These are phyloP conservation scores for Paramecium bursaria DNA, from an alignment of 73 alveolate genomes.

Conservation along the genomic window DNA sequence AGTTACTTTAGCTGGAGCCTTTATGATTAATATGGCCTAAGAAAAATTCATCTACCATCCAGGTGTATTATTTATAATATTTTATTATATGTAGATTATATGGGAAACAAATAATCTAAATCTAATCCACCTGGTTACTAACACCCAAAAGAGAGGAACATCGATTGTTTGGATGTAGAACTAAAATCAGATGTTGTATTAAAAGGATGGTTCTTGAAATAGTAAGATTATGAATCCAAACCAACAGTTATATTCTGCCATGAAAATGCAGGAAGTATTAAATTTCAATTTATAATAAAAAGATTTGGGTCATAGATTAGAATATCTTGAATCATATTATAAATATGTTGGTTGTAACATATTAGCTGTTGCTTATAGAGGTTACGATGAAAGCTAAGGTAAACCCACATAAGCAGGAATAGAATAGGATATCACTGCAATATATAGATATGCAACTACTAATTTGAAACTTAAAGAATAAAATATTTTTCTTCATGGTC, in stretches of 20 bases:
- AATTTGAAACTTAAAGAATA: conserved; percentile 80
- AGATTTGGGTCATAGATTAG: conserved; percentile 92
- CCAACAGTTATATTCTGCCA: conserved; percentile 68
- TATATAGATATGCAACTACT: conserved; percentile 74
- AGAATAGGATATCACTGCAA: conserved; percentile 88
- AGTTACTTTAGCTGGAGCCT: no score
- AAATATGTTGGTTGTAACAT: conserved; percentile 79
- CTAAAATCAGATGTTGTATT: no score
- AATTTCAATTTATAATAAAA: conserved; percentile 11
- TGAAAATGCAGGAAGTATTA: conserved; percentile 70
- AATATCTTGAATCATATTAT: conserved; percentile 77
- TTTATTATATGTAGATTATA: no score
- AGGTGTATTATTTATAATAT: no score
- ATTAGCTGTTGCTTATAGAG: conserved; percentile 94
- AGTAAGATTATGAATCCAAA: conserved; percentile 7
- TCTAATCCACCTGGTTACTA: no score
- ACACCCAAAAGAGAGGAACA: no score
- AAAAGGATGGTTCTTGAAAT: conserved; percentile 65
- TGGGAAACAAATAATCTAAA: no score
- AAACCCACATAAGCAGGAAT: conserved; percentile 94
- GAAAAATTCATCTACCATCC: no score
- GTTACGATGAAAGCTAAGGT: conserved; percentile 96
- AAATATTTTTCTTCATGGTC: conserved; percentile 88
- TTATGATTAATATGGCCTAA: no score
- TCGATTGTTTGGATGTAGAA: no score